phyloP scores from a whole-genome alignment of 2,329 filamentous ascomycete species.

The Phyllosticta citrichinensis region DNA sequence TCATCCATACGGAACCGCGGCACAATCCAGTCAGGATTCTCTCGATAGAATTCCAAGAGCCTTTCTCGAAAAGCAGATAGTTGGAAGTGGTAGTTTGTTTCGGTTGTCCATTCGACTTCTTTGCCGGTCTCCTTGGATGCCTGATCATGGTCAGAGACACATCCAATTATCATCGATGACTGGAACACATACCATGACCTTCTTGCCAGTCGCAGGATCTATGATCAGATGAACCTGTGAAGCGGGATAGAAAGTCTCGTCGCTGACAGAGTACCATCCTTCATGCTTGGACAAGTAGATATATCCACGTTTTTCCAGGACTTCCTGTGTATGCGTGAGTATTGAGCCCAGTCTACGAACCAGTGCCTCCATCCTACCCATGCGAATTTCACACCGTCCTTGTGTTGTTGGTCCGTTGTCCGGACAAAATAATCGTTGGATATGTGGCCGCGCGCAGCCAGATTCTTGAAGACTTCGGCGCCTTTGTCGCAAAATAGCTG shows the following conservation, averaged over 20 bases:
- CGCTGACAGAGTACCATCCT: conserved; percentile 94
- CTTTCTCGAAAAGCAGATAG: conserved; percentile 72
- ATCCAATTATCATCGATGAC: background rate
- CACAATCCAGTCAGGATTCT: conserved; percentile 68
- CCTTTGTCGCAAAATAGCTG: conserved; percentile 85
- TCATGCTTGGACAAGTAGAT: conserved; percentile 81
- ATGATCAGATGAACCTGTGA: conserved; percentile 62
- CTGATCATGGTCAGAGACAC: conserved; percentile 19
- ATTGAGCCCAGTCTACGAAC: background rate
- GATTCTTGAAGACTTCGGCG: conserved; percentile 63
- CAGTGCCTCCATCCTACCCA: conserved; percentile 48
- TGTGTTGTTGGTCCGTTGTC: conserved; percentile 76
- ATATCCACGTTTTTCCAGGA: conserved; percentile 63
- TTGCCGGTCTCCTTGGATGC: conserved; percentile 77
- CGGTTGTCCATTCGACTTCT: conserved; percentile 88
- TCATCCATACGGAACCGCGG: conserved; percentile 66
- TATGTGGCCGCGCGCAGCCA: conserved; percentile 61
- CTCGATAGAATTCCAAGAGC: conserved; percentile 67
- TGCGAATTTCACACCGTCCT: conserved; percentile 76
- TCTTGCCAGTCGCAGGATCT: conserved; percentile 71
- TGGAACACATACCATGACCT: conserved; percentile 53
- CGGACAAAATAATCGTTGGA: conserved; percentile 81
- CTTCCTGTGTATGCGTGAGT: conserved; percentile 33
- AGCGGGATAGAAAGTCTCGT: conserved; percentile 91
- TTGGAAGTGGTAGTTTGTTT: conserved; percentile 90